These are phyloP conservation scores for Yarrowia divulgata DNA, from an alignment of 805 yeast genomes.

Conservation along the genomic window DNA sequence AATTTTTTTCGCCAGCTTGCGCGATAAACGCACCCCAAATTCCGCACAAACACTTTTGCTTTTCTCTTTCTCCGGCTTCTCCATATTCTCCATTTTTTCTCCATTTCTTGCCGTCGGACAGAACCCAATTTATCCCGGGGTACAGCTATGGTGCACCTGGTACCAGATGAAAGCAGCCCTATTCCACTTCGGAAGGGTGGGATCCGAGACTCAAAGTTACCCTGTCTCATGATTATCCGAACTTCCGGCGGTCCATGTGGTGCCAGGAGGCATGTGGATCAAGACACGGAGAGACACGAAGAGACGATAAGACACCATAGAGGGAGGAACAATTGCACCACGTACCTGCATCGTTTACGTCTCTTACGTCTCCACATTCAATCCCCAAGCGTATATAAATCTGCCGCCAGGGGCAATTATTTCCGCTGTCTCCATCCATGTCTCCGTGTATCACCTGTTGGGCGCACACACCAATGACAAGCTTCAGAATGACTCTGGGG, in stretches of 20 bases:
- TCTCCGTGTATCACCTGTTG: conserved; percentile 13
- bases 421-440: conserved; percentile 5
- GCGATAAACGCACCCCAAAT: conserved; percentile 15
- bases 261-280: neutral
- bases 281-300: too few species aligned
- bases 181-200: conserved; percentile 36
- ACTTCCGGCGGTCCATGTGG: conserved; percentile 19
- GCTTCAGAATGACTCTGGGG: conserved; percentile 38
- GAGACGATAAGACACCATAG: too few species aligned
- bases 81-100: conserved; percentile 2
- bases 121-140: conserved; percentile 37
- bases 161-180: conserved; percentile 21
- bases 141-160: conserved; percentile 17
- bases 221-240: conserved; percentile 37
- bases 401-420: conserved; percentile 8
- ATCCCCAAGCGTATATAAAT: neutral
- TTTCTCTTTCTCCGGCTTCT: neutral
- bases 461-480: conserved; percentile 33
- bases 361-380: too few species aligned
- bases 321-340: too few species aligned
- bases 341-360: neutral
- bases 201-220: conserved; percentile 34
- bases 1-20: neutral
- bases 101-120: neutral
- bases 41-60: neutral